These are phyloP conservation scores for Heterobasidion irregulare DNA, from an alignment of 1,284 basidiomycete species.

Conservation along the genomic window DNA sequence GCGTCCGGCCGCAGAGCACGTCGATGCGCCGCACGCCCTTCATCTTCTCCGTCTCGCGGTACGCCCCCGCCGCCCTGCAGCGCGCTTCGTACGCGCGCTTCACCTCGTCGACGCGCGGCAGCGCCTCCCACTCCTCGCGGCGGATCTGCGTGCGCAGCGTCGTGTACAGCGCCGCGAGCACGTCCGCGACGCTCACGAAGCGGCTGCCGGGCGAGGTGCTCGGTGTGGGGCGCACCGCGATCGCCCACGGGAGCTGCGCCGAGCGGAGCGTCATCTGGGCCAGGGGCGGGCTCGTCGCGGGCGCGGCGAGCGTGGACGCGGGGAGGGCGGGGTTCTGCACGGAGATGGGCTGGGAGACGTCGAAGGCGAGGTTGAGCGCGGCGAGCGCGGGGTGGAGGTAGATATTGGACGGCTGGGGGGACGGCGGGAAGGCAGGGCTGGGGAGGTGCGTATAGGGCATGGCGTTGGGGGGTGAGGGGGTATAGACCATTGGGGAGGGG, in stretches of 20 bases:
- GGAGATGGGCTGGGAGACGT: constrained; percentile 1
- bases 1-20: constrained; percentile 2
- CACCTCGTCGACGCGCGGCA: background rate
- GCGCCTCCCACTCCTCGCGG: constrained; percentile 3
- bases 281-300: constrained; percentile 4
- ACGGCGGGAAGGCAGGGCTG: constrained; percentile 2
- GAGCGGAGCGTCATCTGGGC: background rate
- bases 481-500: background rate
- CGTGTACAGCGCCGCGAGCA: constrained; percentile 5
- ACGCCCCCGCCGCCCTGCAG: background rate
- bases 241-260: constrained; percentile 4
- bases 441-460: constrained; percentile 2
- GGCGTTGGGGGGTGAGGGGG: constrained; percentile 1
- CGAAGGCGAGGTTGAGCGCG: constrained; percentile 2
- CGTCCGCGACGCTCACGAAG: constrained; percentile 7
- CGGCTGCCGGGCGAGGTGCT: background rate
- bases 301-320: constrained; percentile 1
- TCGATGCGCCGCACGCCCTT: constrained; percentile 8
- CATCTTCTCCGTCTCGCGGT: constrained; percentile 2
- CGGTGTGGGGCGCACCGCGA: background rate
- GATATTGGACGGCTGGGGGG: constrained; percentile 1
- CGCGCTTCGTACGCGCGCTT: constrained; percentile 3
- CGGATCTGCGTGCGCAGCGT: constrained; percentile 6
- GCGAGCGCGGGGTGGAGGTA: constrained; percentile 2
- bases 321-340: background rate